A percentile compares a stretch with the other conserved stretches of the same genome.
Conservation (phyloP, 371 early-diverging fungal species). For the Zychaea mexicana region DNA sequence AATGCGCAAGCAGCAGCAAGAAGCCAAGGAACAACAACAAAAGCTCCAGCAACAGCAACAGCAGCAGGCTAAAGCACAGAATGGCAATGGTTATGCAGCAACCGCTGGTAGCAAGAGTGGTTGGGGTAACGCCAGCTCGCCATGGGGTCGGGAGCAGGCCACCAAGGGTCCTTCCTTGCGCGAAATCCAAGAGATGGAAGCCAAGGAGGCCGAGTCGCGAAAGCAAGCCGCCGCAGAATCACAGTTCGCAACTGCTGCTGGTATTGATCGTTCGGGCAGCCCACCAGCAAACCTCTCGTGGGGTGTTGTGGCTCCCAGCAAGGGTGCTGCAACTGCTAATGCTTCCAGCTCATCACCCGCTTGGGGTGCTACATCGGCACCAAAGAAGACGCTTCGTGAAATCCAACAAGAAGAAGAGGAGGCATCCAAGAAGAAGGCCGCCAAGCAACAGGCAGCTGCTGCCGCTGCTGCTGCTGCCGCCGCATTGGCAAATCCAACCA, state of each 20-base stretch:
- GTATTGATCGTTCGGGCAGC: neutral
- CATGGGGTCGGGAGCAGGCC: conserved; percentile 41
- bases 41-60: conserved; percentile 9
- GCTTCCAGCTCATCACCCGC: conserved; percentile 42
- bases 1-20: conserved; percentile 40
- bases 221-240: conserved; percentile 36
- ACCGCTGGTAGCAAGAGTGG: conserved; percentile 10
- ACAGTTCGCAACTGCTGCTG: conserved; percentile 23
- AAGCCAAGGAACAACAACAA: conserved; percentile 24
- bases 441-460: conserved; percentile 31
- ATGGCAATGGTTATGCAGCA: neutral
- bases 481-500: conserved; percentile 12
- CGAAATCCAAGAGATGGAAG: conserved; percentile 70
- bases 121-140: conserved; percentile 27
- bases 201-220: conserved; percentile 50
- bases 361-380: conserved; percentile 56
- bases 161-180: conserved; percentile 57
- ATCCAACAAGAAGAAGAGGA: conserved; percentile 82
- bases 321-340: conserved; percentile 13
- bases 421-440: conserved; percentile 46
- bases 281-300: conserved; percentile 26
- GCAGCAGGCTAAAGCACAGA: conserved; percentile 1
- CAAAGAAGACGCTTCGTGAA: conserved; percentile 76
- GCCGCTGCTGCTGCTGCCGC: conserved; percentile 16
- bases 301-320: conserved; percentile 45